Conservation (phyloP, 2,329 filamentous ascomycete species). For the Trichophyton simii region DNA sequence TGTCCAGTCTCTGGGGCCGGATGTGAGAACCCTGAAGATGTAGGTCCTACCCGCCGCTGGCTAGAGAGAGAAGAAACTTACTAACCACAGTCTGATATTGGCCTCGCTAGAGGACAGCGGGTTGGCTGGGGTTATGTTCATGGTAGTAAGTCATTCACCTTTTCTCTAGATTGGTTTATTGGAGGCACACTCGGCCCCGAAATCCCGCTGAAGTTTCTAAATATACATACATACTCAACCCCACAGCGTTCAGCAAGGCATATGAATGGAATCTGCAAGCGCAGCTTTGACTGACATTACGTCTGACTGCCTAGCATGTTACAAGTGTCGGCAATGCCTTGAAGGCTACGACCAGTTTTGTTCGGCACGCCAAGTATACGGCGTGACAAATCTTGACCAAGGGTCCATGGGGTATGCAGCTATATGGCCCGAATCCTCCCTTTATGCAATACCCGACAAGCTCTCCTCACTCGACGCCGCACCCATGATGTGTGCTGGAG, state of each 20-base stretch:
- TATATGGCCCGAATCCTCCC: constrained; percentile 30
- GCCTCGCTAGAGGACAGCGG: constrained; percentile 22
- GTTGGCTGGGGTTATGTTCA: constrained; percentile 34
- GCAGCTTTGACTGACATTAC: background rate
- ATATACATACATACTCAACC: background rate
- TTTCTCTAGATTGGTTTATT: background rate
- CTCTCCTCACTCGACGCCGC: constrained; percentile 36
- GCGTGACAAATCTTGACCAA: constrained; percentile 22
- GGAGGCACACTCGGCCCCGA: background rate
- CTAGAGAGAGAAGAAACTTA: background rate
- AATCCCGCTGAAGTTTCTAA: background rate
- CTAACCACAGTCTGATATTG: background rate
- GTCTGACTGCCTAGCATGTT: constrained; percentile 2
- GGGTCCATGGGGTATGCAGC: constrained; percentile 28
- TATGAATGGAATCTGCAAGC: background rate
- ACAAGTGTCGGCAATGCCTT: constrained; percentile 25
- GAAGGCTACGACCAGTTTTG: constrained; percentile 16
- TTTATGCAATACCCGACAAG: constrained; percentile 32
- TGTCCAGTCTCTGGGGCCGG: constrained; percentile 22
- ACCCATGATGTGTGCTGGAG: constrained; percentile 39
- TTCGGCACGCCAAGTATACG: constrained; percentile 26
- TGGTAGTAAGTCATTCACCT: constrained; percentile 9
- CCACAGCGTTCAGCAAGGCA: background rate
- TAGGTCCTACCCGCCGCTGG: background rate
- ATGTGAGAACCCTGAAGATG: constrained; percentile 24